Base-by-base conservation (phyloP, 2,329 filamentous ascomycete species). In the Polytolypa hystricis region DNA sequence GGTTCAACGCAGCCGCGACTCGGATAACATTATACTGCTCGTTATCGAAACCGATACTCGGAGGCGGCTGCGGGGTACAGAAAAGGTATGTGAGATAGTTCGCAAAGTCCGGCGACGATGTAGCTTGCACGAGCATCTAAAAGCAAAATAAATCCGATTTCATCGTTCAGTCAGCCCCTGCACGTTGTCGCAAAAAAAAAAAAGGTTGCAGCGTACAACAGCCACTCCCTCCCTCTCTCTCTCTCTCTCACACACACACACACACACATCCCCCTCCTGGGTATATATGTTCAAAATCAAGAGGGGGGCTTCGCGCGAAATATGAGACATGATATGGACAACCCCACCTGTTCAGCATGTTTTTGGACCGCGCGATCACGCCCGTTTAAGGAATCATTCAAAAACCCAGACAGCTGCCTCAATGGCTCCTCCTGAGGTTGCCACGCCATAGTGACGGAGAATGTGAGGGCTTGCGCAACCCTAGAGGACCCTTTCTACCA, bases 81-180 rank as follows among this genome's bases (percentile, higher is more conserved):
- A 93, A 84, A 44, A 98, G 74, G 61, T 83, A 95, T 49, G 84
- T 83, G 30, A 98, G 78, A 61, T 98, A 98, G 65, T 96, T 96
- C 68, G 93, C 89, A 68, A 95, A 84, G 59, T 96, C 89, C 33
- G 87, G 87, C 8, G 84, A 91, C 35, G 71, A 66, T 58, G 84
- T 93, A 42, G 89, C 91, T 65, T 93, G 83, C 47, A 77, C 71
- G 51, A 98, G 83, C 84, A 96, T 93, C 91, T 96, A 51, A 39
- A n/a, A n/a, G n/a, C n/a, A n/a, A n/a, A n/a, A n/a, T n/a, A n/a
- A n/a, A n/a, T n/a, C n/a, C n/a, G n/a, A n/a, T n/a, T n/a, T n/a
- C n/a, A n/a, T n/a, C n/a, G n/a, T n/a, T n/a, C n/a, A n/a, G n/a
- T n/a, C n/a, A n/a, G n/a, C n/a, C n/a, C n/a, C n/a, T n/a, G n/a